Evolutionary conservation across 2,329 filamentous ascomycete genomes (phyloP), one percentile per base, ranked within the genome.

Genomic region (Dendryphion nanum): DNA sequence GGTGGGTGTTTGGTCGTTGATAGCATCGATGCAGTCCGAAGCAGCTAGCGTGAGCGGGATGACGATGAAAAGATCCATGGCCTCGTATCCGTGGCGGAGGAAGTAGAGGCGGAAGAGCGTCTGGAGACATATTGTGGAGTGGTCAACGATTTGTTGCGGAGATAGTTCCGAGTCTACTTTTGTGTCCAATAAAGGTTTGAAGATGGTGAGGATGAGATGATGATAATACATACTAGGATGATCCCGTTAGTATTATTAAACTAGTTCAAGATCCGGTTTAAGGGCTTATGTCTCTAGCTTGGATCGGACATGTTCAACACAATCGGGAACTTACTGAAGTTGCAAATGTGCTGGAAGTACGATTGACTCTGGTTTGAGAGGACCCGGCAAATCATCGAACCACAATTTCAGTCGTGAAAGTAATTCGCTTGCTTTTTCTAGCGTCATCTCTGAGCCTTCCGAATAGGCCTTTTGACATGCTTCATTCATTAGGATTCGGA

Each of bases 401-500:
- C 45, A 48, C 15, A 16, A 18, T 33, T 47, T 30, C 19, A 49
- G 18, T 35, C 34, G 24, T 10, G 33, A 19, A 21, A 44, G 35
- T 4, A 41, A 40, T 14, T 30, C 10, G 7, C 15, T 30, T 16
- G 29, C 29, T 12, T 30, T 7, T 10, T 16, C 16, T 7, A 30
- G 18, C 35, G 37, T 30, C 34, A 46, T 38, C 10, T 20, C 15
- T 18, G 33, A 29, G 20, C 32, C 26, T 21, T 16, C 15, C 3
- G 19, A 28, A 18, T 33, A 41, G 33, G 33, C 34, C 29, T 15
- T 17, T 14, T 37, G 33, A 12, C 34, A 39, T 6, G 41, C 24
- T 26, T 50, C 37, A 13, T 42, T 33, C 24, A 42, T 37, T 23
- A 50, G 42, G 19, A 45, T 33, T 2, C 45, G 38, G 18, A 50